Evolutionary conservation across 768 basidiomycete species (phyloP).

Genomic region (Boletus bicolor): DNA sequence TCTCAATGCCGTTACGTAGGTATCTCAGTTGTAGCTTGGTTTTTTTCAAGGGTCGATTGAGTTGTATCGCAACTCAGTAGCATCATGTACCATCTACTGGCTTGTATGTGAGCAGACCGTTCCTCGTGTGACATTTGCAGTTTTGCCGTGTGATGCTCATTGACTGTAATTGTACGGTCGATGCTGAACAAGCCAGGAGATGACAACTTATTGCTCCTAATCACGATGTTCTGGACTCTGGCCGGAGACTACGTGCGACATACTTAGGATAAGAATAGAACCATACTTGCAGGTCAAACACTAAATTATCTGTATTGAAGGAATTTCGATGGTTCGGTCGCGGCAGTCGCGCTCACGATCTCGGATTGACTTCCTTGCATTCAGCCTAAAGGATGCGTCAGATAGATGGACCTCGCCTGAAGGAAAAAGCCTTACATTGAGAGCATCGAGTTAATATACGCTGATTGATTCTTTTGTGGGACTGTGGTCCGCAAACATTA

Average conservation of each 20-base stretch:
- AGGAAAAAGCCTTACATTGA: background rate
- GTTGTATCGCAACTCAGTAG: slow-evolving; percentile 5
- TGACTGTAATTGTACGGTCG: background rate
- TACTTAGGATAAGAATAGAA: background rate
- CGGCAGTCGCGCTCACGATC: slow-evolving; percentile 7
- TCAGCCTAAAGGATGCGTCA: slow-evolving; percentile 3
- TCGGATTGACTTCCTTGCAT: slow-evolving; percentile 12
- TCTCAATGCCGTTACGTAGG: background rate
- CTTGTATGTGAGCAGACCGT: slow-evolving; percentile 2
- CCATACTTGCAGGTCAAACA: background rate
- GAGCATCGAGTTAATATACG: slow-evolving; percentile 11
- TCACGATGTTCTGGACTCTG: background rate
- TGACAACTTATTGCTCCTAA: background rate
- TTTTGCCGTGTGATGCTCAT: background rate
- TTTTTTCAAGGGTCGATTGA: background rate
- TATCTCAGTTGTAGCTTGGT: slow-evolving; percentile 9
- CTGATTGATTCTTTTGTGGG: background rate
- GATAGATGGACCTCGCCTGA: background rate
- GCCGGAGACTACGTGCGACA: background rate
- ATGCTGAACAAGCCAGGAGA: background rate
- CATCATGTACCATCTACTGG: slow-evolving; percentile 5
- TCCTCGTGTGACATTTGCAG: background rate
- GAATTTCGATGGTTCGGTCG: slow-evolving; percentile 6
- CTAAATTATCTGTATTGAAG: slow-evolving; percentile 1
- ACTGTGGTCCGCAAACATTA: background rate